Evolutionary conservation across 2,329 filamentous ascomycete genomes (phyloP), one percentile per base, ranked within the genome.

Genomic region (Emmonsiellopsis sp.): DNA sequence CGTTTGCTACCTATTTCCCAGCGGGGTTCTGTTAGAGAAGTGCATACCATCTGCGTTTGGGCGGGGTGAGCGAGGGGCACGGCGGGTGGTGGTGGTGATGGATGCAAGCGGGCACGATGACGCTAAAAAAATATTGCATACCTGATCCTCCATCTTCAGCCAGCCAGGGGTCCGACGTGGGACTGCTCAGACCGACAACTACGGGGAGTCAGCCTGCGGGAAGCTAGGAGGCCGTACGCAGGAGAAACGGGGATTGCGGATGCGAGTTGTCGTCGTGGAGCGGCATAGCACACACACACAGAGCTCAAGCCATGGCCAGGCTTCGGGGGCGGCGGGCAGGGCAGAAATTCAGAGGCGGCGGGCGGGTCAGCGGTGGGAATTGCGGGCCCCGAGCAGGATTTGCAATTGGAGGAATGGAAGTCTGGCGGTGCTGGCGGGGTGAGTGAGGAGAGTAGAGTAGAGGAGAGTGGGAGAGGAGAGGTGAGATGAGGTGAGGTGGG

Each of bases 1-100:
- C 93, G 76, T 89, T 92, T 75, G 93, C 87, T 71, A 96, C 85
- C 89, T 96, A 42, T 7, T 54, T 51, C 31, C 35, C 35, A 35
- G 34, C 15, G 48, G 48, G n/a, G n/a, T 26, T 7, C 38, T 30
- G 9, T 54, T 13, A 46, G 30, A 48, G 32, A n/a, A 52, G 38
- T 48, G 11, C 30, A 46, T 59, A 59, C 65, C 57, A 65, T 41
- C 51, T 26, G 20, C 20, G 20, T 26, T 5, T 26, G 20, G 34
- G 47, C 38, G 32, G 44, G 52, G 42, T 55, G 30, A 44, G 42
- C 44, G 34, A 48, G 43, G 32, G 9, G 32, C 32, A 45, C 13
- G 54, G 53, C 52, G 52, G 40, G 8, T 38, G 26, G 26, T 31
- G 45, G 55, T 51, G 55, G 50, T 49, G 43, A 49, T 43, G 16